phyloP scores from a whole-genome alignment of 495 filamentous ascomycete genomes.

The Rostrohypoxylon terebratum region DNA sequence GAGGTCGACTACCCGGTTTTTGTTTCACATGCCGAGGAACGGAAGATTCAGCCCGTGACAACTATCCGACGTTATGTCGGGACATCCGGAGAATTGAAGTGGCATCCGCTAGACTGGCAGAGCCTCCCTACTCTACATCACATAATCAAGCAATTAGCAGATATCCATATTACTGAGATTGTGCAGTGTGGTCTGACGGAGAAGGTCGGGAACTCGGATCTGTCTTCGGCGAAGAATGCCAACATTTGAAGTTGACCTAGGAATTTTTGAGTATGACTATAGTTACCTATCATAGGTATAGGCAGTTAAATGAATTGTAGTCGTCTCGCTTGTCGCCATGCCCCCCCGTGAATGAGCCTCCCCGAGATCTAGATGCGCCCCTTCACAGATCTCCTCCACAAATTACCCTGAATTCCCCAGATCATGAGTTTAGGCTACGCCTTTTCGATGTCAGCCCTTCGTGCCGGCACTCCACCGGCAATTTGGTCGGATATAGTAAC shows the following conservation, averaged over 20 bases:
- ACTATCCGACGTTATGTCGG: constrained; percentile 2
- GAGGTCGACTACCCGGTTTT: constrained; percentile 21
- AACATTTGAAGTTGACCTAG: background rate
- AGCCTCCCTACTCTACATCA: constrained; percentile 21
- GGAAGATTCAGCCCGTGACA: constrained; percentile 6
- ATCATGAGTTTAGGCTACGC: background rate
- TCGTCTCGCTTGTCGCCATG: background rate
- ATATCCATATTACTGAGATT: background rate
- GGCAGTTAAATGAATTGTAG: background rate
- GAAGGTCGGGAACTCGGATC: constrained; percentile 11
- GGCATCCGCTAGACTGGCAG: constrained; percentile 23
- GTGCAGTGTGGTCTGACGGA: constrained; percentile 18
- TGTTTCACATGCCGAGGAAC: constrained; percentile 18
- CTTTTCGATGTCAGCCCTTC: background rate
- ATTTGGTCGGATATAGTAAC: background rate
- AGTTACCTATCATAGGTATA: background rate
- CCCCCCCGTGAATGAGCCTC: background rate
- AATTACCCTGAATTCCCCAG: background rate
- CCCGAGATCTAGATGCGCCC: background rate
- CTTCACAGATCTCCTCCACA: background rate
- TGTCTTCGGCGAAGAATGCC: constrained; percentile 22
- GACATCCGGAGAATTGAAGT: background rate
- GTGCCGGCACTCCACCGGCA: constrained; percentile 11
- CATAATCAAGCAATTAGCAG: constrained; percentile 14
- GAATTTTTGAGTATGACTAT: background rate